These are phyloP conservation scores for Haemoproteus tartakovskyi DNA, from an alignment of 169 alveolate species.

Conservation along the genomic window DNA sequence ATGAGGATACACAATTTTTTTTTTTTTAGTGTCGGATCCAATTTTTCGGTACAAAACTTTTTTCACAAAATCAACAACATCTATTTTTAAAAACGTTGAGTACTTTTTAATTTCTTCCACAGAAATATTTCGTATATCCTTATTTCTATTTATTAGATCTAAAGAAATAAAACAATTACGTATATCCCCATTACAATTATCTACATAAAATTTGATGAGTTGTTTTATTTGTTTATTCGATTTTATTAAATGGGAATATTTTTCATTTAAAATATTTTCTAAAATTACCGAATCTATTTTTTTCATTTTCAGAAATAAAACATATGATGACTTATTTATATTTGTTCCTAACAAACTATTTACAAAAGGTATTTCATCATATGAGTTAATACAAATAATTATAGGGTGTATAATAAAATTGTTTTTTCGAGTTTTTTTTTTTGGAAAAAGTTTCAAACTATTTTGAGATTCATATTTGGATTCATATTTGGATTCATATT, in stretches of 20 bases:
- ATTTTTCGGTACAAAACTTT: conserved; percentile 24
- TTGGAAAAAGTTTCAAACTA: not conserved
- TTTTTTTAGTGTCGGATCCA: not conserved
- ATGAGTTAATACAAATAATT: conserved; percentile 45
- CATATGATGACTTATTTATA: conserved; percentile 54
- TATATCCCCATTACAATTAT: conserved; percentile 65
- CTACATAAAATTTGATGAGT: conserved; percentile 2
- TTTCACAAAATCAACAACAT: conserved; percentile 48
- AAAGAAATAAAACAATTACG: conserved; percentile 57
- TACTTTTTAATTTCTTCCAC: conserved; percentile 17
- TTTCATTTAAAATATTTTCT: conserved; percentile 26
- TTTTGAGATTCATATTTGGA: conserved; percentile 3
- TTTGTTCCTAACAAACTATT: conserved; percentile 58
- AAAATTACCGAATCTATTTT: conserved; percentile 41
- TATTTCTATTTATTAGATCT: conserved; percentile 48
- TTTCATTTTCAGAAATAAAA: conserved; percentile 44
- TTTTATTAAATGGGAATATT: conserved; percentile 42
- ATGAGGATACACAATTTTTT: too few species aligned
- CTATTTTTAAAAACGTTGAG: conserved; percentile 33
- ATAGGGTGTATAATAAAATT: conserved; percentile 54
- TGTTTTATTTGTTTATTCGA: conserved; percentile 33
- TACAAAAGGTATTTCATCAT: conserved; percentile 42
- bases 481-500: too few species aligned
- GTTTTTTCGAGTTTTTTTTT: not conserved
- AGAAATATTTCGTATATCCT: conserved; percentile 18